Conservation (phyloP, 2,329 filamentous ascomycete genomes). For the Aspergillus sp. region DNA sequence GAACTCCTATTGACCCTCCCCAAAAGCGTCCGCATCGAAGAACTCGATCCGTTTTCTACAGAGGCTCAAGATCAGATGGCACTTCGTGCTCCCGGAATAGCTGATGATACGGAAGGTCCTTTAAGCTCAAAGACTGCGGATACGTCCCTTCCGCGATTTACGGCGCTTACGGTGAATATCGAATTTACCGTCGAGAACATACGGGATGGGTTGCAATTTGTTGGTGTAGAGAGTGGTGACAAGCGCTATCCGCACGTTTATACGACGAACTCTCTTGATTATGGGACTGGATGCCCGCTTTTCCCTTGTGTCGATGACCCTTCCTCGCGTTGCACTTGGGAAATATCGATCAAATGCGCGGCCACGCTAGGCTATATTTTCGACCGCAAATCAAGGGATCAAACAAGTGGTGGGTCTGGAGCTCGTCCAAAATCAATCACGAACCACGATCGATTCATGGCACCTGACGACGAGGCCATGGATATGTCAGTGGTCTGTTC, state of each 20-base stretch:
- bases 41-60: constrained; percentile 55
- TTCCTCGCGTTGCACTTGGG: constrained; percentile 79
- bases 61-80: constrained; percentile 48
- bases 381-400: constrained; percentile 35
- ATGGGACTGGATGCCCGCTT: constrained; percentile 77
- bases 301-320: constrained; percentile 93
- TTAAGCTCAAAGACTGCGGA: constrained; percentile 37
- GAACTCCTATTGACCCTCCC: constrained; percentile 62
- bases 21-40: constrained; percentile 60
- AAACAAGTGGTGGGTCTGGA: constrained; percentile 16
- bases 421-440: constrained; percentile 26
- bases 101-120: constrained; percentile 40
- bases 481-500: constrained; percentile 92
- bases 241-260: constrained; percentile 87
- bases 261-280: constrained; percentile 75
- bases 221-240: constrained; percentile 78
- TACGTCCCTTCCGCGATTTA: constrained; percentile 50
- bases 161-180: constrained; percentile 65
- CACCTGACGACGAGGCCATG: constrained; percentile 78
- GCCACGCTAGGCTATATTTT: constrained; percentile 79
- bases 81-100: constrained; percentile 39
- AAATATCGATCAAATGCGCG: constrained; percentile 81
- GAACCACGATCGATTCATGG: constrained; percentile 43
- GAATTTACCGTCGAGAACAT: constrained; percentile 76
- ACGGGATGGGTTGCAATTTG: constrained; percentile 87